phyloP scores from a whole-genome alignment of 768 basidiomycete genomes.

The Vishniacozyma victoriae region DNA sequence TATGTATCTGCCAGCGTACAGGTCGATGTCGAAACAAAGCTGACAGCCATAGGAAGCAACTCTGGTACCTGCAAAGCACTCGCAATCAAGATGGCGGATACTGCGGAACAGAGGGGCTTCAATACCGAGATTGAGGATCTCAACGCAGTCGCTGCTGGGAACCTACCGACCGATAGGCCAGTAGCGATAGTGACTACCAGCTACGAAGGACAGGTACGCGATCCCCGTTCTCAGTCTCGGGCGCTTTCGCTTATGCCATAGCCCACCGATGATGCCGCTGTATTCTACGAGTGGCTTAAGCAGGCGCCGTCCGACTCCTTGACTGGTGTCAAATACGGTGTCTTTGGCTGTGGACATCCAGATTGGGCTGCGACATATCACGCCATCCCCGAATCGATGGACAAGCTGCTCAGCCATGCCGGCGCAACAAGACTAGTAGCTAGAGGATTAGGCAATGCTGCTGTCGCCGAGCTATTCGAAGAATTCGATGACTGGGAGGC shows the following conservation, averaged over 20 bases:
- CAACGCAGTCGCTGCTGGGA: constrained; percentile 43
- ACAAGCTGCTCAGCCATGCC: constrained; percentile 45
- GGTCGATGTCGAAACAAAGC: no score
- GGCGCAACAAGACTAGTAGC: constrained; percentile 49
- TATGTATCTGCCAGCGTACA: no score
- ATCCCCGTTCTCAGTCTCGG: not conserved
- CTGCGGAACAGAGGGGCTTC: constrained; percentile 50
- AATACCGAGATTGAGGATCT: constrained; percentile 49
- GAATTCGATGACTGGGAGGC: not conserved
- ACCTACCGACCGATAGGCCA: constrained; percentile 50
- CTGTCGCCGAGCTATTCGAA: constrained; percentile 7
- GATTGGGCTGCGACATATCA: constrained; percentile 55
- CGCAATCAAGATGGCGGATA: constrained; percentile 51
- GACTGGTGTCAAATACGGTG: constrained; percentile 46
- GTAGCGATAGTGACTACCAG: constrained; percentile 53
- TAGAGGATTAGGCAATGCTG: constrained; percentile 51
- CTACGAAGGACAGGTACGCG: constrained; percentile 49
- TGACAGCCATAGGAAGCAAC: no score
- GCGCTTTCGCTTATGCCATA: constrained; percentile 17
- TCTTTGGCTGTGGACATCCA: constrained; percentile 55
- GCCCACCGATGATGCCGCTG: constrained; percentile 54
- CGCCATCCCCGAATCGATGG: constrained; percentile 51
- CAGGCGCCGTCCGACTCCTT: constrained; percentile 34
- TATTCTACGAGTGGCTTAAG: constrained; percentile 51
- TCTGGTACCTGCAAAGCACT: constrained; percentile 54